Evolutionary conservation across 139 green algal genomes (phyloP), one percentile per base, ranked within the genome.

Genomic region (Haematococcus lacustris): DNA sequence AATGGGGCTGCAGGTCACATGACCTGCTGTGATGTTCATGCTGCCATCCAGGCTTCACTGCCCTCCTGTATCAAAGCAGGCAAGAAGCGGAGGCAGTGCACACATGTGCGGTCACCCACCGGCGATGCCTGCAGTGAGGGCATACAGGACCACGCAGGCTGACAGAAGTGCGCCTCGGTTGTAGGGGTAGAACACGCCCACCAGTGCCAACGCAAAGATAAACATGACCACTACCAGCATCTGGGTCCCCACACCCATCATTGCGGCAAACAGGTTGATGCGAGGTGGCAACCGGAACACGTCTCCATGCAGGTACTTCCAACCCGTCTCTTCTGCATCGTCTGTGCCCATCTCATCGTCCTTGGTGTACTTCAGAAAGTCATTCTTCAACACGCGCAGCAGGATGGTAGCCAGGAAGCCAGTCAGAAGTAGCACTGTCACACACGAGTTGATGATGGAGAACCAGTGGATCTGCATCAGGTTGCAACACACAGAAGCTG

Each of bases 361-460:
- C 21, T 34, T 13, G 4, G 66, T 41, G 25, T 74, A 38, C 35
- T 94, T 94, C 43, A 96, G 51, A 71, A 97, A 96, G 81, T 98
- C 93, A 72, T 93, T 92, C 79, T 94, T 96, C 37, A 98, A 86
- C 63, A 97, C 91, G 3, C 93, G 86, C 83, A 96, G 89, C 43
- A 98, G 84, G 82, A 98, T 97, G 71, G 93, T 98, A 61, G 92
- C 89, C 75, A 98, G 85, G 87, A 98, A 97, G 41, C 91, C 93
- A 1, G 92, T 97, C 41, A 98, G 86, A 76, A 98, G 86, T 73
- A 98, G 84, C 73, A 97, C 93, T 0, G 92, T 97, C 17, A 98
- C 93, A 83, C 91, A 97, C 30, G 80, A 92, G 87, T 98, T 98
- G 83, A 97, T 91, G 80, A 98, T 97, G 74, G 85, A 93, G 82